Conservation (phyloP, 345 rosid species). For the Hibiscus tridactylites region DNA sequence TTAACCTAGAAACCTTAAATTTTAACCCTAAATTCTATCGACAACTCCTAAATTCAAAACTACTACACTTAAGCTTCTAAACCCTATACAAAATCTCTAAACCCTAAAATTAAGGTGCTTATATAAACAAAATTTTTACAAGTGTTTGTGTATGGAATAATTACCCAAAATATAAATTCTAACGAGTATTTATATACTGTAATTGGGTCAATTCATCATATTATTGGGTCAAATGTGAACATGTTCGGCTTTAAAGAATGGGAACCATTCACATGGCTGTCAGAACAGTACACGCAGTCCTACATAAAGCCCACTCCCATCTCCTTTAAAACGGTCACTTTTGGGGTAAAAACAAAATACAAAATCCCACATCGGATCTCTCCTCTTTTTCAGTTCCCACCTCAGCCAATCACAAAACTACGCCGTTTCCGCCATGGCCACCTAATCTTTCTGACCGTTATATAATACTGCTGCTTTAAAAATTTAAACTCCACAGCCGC, state of each 20-base stretch:
- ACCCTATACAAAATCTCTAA: too few relatives aligned
- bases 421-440: background rate
- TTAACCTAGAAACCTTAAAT: too few relatives aligned
- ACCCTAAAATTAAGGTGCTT: too few relatives aligned
- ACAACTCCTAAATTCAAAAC: too few relatives aligned
- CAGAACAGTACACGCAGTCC: background rate
- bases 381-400: background rate
- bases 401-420: background rate
- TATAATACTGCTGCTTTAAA: background rate
- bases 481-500: background rate
- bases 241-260: background rate
- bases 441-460: background rate
- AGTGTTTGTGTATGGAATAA: too few relatives aligned
- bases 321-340: constrained; percentile 25
- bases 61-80: too few relatives aligned
- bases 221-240: constrained; percentile 1
- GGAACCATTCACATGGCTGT: constrained; percentile 1
- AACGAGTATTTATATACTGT: background rate
- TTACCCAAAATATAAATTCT: too few relatives aligned
- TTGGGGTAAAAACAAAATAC: background rate
- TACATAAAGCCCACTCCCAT: background rate
- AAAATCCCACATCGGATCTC: background rate
- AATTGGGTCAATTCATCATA: background rate
- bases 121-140: too few relatives aligned
- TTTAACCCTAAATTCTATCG: too few relatives aligned